Base-by-base conservation (phyloP, 306 rosid genomes). In the Cyclanthera cordifolia region DNA sequence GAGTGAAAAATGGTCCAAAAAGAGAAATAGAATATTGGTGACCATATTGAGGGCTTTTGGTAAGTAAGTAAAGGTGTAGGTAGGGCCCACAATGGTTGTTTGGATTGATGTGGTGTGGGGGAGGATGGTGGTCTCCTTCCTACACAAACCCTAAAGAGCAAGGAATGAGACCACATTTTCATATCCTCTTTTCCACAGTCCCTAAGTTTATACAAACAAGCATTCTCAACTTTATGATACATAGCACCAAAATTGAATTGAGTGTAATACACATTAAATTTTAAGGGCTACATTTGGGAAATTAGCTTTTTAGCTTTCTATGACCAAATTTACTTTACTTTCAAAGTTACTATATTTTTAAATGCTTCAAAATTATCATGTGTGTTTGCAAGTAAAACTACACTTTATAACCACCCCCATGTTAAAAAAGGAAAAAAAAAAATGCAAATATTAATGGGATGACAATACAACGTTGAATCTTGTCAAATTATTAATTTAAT, bases 121-220 rank as follows among this genome's bases (percentile, higher is more conserved):
- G 37, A 2, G 17, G 3, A 60, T 37, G 48, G 67, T 60, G 67
- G 47, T 15, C 27, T 59, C 47, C 49, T 60, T n/a, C 48, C n/a
- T n/a, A n/a, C 12, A 54, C 21, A 60, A 60, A 37, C 48, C 67
- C 49, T 60, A 58, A 45, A 58, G 14, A 30, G 6, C 25, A 58
- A 58, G 66, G 46, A 58, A 58, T 32, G 66, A 32, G 66, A 58
- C 66, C 66, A 58, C 66, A 58, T 32, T 56, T 55, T 55, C 45
- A 57, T 57, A 57, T 57, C 23, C 30, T n/a, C 45, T 30, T 57
- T 56, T 20, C 45, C n/a, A 57, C 65, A 28, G 30, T 27, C 65
- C 45, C 65, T 16, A 57, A 57, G 16, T 56, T n/a, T 32, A 57
- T 57, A 27, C 41, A 43, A 57, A 28, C 64, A 32, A 32, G 37